These are phyloP conservation scores for Narthecium ossifragum DNA, from an alignment of 106 monocot genomes.

Conservation along the genomic window DNA sequence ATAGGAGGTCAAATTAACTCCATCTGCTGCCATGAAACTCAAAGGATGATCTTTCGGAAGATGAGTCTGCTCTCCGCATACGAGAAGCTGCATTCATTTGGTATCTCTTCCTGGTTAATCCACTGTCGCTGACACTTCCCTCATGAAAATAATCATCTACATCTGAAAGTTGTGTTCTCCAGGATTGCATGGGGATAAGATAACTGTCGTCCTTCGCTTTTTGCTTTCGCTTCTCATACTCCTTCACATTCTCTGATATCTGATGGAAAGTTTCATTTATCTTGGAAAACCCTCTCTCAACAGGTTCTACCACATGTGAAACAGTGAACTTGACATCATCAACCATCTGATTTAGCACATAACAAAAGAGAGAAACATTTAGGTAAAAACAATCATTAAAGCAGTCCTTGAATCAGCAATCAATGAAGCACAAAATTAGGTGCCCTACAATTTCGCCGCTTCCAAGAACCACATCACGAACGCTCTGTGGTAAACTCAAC, in stretches of 20 bases:
- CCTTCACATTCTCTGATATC: slow-evolving; percentile 85
- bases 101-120: slow-evolving; percentile 38
- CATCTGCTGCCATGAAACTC: slow-evolving; percentile 29
- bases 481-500: slow-evolving; percentile 83
- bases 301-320: slow-evolving; percentile 92
- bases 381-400: slow-evolving; percentile 4
- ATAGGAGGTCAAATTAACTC: slow-evolving; percentile 14
- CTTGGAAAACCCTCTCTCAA: slow-evolving; percentile 76
- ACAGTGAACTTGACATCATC: slow-evolving; percentile 95
- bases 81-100: slow-evolving; percentile 8
- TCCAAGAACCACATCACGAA: slow-evolving; percentile 93
- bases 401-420: not conserved
- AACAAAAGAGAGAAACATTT: not conserved
- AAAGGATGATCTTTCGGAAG: slow-evolving; percentile 7
- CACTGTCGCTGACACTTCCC: slow-evolving; percentile 84
- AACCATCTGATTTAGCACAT: slow-evolving; percentile 42
- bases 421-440: not conserved
- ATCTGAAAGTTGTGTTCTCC: slow-evolving; percentile 52
- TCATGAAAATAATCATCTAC: slow-evolving; percentile 37
- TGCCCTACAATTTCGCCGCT: slow-evolving; percentile 84
- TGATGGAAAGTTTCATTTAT: slow-evolving; percentile 78
- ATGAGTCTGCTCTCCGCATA: slow-evolving; percentile 1
- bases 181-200: slow-evolving; percentile 64
- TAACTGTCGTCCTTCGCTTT: slow-evolving; percentile 87
- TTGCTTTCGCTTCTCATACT: slow-evolving; percentile 47